Percentiles rank a stretch among this genome's conserved stretches.
These are phyloP conservation scores for Raphanus hybrid DNA, from an alignment of 441 rosid genomes.

Conservation along the genomic window DNA sequence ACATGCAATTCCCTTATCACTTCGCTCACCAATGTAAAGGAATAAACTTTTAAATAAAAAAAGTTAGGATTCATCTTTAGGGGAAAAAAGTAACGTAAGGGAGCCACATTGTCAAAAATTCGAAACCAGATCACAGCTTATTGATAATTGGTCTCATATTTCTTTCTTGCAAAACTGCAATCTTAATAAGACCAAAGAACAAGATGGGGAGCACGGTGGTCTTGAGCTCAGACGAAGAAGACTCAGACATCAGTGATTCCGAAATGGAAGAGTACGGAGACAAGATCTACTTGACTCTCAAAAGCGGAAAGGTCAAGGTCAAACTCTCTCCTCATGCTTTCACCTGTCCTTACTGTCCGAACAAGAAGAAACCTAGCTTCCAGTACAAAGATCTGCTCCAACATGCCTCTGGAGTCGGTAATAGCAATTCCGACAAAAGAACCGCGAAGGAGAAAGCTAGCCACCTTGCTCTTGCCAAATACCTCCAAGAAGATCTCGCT, in stretches of 20 bases:
- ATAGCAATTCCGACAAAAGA: constrained; percentile 75
- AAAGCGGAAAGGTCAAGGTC: constrained; percentile 61
- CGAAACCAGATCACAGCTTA: not conserved
- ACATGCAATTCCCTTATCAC: constrained; percentile 33
- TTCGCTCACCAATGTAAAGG: not conserved
- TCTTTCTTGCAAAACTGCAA: not conserved
- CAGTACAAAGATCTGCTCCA: constrained; percentile 79
- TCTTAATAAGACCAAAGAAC: not conserved
- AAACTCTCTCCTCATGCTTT: constrained; percentile 63
- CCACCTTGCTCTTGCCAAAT: constrained; percentile 79
- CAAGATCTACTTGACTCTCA: constrained; percentile 61
- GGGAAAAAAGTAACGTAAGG: not conserved
- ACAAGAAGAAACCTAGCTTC: constrained; percentile 72
- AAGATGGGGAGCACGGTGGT: constrained; percentile 39
- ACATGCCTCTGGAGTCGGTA: constrained; percentile 95
- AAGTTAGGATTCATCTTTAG: not conserved
- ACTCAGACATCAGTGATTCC: constrained; percentile 41
- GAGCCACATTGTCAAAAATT: constrained; percentile 24
- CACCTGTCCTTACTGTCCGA: constrained; percentile 83
- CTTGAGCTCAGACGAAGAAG: constrained; percentile 45
- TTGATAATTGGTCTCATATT: not conserved
- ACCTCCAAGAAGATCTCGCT: constrained; percentile 71
- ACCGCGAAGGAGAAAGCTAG: constrained; percentile 71
- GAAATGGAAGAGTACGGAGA: constrained; percentile 58
- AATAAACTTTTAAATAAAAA: not conserved